phyloP scores from a whole-genome alignment of 2,329 filamentous ascomycete species.

The Colletotrichum sublineola region DNA sequence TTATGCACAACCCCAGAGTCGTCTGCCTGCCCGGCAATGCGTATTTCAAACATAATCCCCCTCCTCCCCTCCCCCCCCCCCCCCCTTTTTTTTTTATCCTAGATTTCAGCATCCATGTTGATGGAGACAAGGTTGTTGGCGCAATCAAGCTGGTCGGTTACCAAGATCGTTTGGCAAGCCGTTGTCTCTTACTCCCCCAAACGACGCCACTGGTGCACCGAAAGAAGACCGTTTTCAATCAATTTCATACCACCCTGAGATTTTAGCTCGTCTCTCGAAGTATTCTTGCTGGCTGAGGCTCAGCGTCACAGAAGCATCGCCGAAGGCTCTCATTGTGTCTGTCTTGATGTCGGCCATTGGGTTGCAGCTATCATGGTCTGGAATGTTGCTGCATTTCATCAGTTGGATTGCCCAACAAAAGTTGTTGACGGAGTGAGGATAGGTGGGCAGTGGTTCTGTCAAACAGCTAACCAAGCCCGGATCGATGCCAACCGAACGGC shows the following conservation, averaged over 20 bases:
- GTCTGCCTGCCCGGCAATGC: no score
- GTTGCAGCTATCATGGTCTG: neutral
- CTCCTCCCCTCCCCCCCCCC: no score
- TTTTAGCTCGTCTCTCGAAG: neutral
- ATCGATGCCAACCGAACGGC: neutral
- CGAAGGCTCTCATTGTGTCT: neutral
- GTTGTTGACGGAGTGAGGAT: neutral
- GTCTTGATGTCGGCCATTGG: neutral
- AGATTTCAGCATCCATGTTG: no score
- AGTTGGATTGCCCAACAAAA: neutral
- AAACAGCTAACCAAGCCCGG: neutral
- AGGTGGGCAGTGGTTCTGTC: neutral
- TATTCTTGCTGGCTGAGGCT: neutral
- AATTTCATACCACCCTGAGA: neutral
- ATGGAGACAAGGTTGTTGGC: no score
- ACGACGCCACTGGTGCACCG: constrained; percentile 44
- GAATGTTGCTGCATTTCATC: neutral
- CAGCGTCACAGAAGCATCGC: rapidly evolving
- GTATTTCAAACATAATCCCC: no score
- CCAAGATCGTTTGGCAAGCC: no score
- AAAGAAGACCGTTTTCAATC: neutral
- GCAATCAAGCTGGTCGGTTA: no score
- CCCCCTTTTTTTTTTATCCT: no score
- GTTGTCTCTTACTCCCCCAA: no score
- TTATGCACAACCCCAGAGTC: no score